Evolutionary conservation across 495 filamentous ascomycete genomes (phyloP).

Genomic region (Penicillium tannophilum): DNA sequence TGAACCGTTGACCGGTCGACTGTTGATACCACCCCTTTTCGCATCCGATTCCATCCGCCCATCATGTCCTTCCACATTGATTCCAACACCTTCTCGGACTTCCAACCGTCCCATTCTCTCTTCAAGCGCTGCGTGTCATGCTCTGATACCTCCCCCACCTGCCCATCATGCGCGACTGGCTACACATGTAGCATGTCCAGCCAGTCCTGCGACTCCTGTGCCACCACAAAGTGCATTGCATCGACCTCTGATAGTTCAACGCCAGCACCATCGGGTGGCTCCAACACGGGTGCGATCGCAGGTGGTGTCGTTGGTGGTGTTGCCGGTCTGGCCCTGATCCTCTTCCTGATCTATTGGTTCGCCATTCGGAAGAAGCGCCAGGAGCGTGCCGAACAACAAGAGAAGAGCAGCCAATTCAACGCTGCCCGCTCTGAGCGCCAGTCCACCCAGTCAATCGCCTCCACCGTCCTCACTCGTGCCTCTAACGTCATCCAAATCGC

Average conservation of each 20-base stretch:
- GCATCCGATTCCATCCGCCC: slow-evolving; percentile 12
- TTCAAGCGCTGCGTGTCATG: slow-evolving; percentile 55
- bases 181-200: slow-evolving; percentile 59
- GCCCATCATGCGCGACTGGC: slow-evolving; percentile 50
- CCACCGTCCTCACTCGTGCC: slow-evolving; percentile 90
- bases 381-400: slow-evolving; percentile 51
- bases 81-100: slow-evolving; percentile 9
- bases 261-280: slow-evolving; percentile 38
- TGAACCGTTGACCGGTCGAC: slow-evolving; percentile 32
- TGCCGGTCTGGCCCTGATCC: slow-evolving; percentile 64
- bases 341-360: slow-evolving; percentile 83
- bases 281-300: slow-evolving; percentile 78
- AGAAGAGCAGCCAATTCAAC: slow-evolving; percentile 57
- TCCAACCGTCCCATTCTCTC: slow-evolving; percentile 36
- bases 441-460: slow-evolving; percentile 85
- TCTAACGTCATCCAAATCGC: slow-evolving; percentile 99
- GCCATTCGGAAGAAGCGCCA: slow-evolving; percentile 79
- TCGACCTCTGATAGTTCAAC: slow-evolving; percentile 30
- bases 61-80: slow-evolving; percentile 29
- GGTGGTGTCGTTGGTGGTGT: slow-evolving; percentile 83
- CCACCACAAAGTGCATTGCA: slow-evolving; percentile 59
- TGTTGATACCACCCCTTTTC: slow-evolving; percentile 21
- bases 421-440: slow-evolving; percentile 78
- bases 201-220: slow-evolving; percentile 58
- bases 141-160: slow-evolving; percentile 42